Conservation (phyloP, 129 eudicot genomes). For the Arctium lappa region DNA sequence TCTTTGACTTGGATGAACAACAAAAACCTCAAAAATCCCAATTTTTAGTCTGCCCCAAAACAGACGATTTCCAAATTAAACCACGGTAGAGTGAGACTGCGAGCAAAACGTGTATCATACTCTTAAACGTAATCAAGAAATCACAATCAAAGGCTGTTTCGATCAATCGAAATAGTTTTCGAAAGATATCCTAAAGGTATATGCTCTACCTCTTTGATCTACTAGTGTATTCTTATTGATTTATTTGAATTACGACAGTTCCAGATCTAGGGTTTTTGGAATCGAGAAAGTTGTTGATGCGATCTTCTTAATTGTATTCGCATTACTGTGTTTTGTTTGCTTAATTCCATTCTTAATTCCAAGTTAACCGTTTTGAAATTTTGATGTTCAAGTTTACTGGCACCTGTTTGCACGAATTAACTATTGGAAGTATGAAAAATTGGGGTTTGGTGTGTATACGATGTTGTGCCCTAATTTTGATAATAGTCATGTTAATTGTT, state of each 20-base stretch:
- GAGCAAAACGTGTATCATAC: neutral
- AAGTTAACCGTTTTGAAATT: neutral
- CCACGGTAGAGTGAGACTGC: neutral
- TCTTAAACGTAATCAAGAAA: slow-evolving; percentile 5
- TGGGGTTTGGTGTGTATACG: neutral
- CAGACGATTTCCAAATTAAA: slow-evolving; percentile 18
- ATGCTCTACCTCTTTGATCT: slow-evolving; percentile 3
- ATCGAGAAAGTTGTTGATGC: slow-evolving; percentile 12
- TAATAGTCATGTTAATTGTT: neutral
- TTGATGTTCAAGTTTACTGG: neutral
- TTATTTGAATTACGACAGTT: slow-evolving; percentile 3
- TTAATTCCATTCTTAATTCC: neutral
- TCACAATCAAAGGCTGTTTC: slow-evolving; percentile 18
- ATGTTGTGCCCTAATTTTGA: neutral
- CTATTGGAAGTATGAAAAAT: neutral
- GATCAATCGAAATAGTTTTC: neutral
- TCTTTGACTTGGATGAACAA: slow-evolving; percentile 28
- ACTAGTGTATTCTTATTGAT: slow-evolving; percentile 4
- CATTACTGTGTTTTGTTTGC: neutral
- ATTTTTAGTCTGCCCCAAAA: slow-evolving; percentile 22
- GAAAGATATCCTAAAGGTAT: slow-evolving; percentile 12
- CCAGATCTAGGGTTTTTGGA: slow-evolving; percentile 18
- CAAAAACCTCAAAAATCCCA: slow-evolving; percentile 36
- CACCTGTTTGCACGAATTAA: slow-evolving; percentile 5
- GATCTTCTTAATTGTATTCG: slow-evolving; percentile 3